These are phyloP conservation scores for Candida maltosa DNA, from an alignment of 805 yeast species.

Conservation along the genomic window DNA sequence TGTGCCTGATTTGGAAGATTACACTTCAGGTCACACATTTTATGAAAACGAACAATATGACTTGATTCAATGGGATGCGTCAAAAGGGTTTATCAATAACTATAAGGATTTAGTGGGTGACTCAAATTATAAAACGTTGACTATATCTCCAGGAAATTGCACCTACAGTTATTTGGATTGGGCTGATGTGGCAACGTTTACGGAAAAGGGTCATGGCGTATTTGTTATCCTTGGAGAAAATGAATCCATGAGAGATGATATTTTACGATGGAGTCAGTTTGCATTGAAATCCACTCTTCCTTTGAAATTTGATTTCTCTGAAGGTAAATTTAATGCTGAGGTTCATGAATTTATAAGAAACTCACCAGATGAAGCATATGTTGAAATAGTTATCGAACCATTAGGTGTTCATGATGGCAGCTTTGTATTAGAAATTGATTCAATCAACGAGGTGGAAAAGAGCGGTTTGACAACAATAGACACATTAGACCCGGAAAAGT, in stretches of 20 bases:
- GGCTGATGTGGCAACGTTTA: conserved; percentile 28
- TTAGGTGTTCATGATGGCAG: conserved; percentile 35
- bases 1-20: conserved; percentile 16
- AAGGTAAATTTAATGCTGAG: conserved; percentile 13
- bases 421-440: conserved; percentile 23
- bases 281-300: conserved; percentile 30
- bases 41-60: conserved; percentile 24
- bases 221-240: conserved; percentile 37
- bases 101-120: conserved; percentile 15
- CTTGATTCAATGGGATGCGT: conserved; percentile 13
- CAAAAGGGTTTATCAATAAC: no score
- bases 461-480: conserved; percentile 5
- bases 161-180: conserved; percentile 26
- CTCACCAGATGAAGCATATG: conserved; percentile 16
- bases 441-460: conserved; percentile 9
- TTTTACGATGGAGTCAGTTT: conserved; percentile 30
- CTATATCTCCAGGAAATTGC: conserved; percentile 21
- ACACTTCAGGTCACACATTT: conserved; percentile 30
- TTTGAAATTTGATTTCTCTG: conserved; percentile 16
- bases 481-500: conserved; percentile 11
- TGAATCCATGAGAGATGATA: conserved; percentile 39
- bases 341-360: conserved; percentile 20
- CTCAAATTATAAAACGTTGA: conserved; percentile 9
- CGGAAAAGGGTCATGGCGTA: conserved; percentile 20
- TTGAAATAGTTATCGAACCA: conserved; percentile 26